Base-by-base conservation (phyloP, 257 asterid species). In the Ilex aquifolium region DNA sequence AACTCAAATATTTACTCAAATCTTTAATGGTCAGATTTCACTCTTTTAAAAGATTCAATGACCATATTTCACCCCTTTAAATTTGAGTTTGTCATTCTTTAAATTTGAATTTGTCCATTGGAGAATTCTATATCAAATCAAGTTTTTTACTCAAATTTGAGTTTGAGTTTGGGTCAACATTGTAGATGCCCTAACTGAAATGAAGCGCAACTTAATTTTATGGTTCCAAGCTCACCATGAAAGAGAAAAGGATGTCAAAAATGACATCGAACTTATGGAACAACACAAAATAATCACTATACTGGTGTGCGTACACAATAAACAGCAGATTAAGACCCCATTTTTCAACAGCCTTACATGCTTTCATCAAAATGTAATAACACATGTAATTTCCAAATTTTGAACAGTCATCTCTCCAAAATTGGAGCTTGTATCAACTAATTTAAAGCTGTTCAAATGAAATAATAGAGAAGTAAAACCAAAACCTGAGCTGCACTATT, bases 401-500 rank as follows among this genome's bases (percentile, higher is more conserved):
- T 44, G 13, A 44, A 7, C 13, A 13, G 9, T 44, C 13, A 44
- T 13, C 50, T 13, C 11, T 44, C 50, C 9, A 13, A 44, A 44
- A 13, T 1, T 8, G 50, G 50, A 7, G 50, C 13, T 44, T 7
- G 9, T 13, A 13, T 44, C 50, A 44, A 44, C 50, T 44, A 44
- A 8, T 44, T 44, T 7, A 44, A 44, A 44, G 1, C 9, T 44
- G 50, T 13, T 44, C 21, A 62, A 12, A 48, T 13, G 21, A 32
- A 42, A 17, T 12, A 46, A 7, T 53, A 51, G 71, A 75, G 59
- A 31, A 27, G 39, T 39, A 65, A 11, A 63, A 30, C 48, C 53
- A 51, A 76, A 71, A 93, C 99, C 97, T 93, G 99, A 74, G 99
- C 95, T 60, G 96, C 97, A 74, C 99, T 90, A 80, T 83, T 90